Conservation (phyloP, 768 basidiomycete genomes). For the Ramaria rubella region DNA sequence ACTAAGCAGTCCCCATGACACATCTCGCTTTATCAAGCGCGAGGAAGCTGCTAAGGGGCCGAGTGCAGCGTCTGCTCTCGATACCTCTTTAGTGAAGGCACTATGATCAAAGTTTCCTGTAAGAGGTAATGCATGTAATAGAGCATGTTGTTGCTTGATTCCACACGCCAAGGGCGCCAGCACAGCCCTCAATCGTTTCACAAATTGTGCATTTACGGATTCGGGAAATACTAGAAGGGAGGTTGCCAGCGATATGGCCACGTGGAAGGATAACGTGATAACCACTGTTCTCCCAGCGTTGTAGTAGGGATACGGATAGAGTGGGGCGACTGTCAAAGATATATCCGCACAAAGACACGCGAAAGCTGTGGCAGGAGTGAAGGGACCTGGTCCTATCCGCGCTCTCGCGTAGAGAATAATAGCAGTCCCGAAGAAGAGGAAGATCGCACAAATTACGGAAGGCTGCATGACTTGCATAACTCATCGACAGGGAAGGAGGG, state of each 20-base stretch:
- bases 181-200: conserved; percentile 40
- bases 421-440: conserved; percentile 54
- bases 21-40: conserved; percentile 49
- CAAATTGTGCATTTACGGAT: conserved; percentile 55
- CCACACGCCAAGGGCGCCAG: conserved; percentile 42
- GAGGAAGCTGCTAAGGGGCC: conserved; percentile 45
- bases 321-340: conserved; percentile 44
- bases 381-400: conserved; percentile 56
- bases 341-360: conserved; percentile 61
- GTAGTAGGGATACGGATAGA: conserved; percentile 66
- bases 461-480: conserved; percentile 34
- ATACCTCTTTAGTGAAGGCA: conserved; percentile 26
- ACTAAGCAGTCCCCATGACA: conserved; percentile 53
- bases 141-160: conserved; percentile 39
- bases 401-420: conserved; percentile 56
- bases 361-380: conserved; percentile 48
- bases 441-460: conserved; percentile 50
- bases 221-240: conserved; percentile 57
- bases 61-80: conserved; percentile 42
- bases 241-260: conserved; percentile 44
- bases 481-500: not conserved
- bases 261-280: conserved; percentile 54
- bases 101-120: conserved; percentile 34
- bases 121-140: conserved; percentile 39
- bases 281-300: conserved; percentile 43